Base-by-base conservation (phyloP, 768 basidiomycete species). In the Phylloporus rhodoxanthus region DNA sequence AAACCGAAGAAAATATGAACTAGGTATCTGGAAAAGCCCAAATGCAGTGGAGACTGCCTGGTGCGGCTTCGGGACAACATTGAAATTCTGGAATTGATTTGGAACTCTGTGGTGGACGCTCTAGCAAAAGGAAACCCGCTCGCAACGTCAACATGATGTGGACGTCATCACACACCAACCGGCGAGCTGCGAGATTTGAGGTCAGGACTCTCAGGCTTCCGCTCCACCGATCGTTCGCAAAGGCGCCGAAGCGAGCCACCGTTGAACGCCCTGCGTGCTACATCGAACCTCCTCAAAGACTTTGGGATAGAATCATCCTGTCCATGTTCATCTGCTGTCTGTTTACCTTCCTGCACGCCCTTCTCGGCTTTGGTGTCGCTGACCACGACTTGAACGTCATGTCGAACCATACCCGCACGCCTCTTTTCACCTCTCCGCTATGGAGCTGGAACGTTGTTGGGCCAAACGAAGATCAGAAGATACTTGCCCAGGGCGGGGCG, bases 321-420 rank as follows among this genome's bases (percentile, higher is more conserved):
- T 13, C 56, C 48, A 33, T 57, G 51, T 68, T 66, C 54, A 45
- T 19, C 37, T 66, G 52, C 32, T 61, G 55, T 38, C 38, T 62
- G 33, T 45, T 67, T 29, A 30, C 25, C 45, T 68, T 66, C 52
- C 36, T 67, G 43, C 59, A 41, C 20, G 62, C 66, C 46, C 32
- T 66, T 28, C 29, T 63, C 21, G 64, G 66, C 37, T 52, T 67
- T 17, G 54, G 54, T 7, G 9, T n/a, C 25, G 28, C 37, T 19
- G 43, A 50, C 44, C 29, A 53, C 19, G 47, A 34, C 29, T n/a
- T 21, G 20, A 45, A 23, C 39, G 19, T n/a, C n/a, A n/a, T 30
- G 11, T 37, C 8, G 29, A 49, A 47, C 15, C 17, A 45, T 25
- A 26, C 52, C 14, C 50, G 3, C 36, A 21, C 42, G 2, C 45